Conservation (phyloP, 2,329 filamentous ascomycete genomes). For the Verticillium isaacii region DNA sequence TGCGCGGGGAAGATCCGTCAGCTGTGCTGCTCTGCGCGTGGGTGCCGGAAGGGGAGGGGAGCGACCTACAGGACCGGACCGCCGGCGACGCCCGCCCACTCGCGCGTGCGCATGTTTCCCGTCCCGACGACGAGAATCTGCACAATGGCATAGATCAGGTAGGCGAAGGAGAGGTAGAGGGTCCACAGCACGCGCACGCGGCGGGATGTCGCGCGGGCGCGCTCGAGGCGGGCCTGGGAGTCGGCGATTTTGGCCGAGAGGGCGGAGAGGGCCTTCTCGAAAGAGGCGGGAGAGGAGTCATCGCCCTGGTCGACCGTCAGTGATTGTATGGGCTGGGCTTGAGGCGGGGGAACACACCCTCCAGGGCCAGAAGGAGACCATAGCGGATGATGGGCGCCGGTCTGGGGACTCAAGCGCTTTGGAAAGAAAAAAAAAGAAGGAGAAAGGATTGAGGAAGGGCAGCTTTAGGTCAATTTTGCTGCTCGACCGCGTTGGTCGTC, state of each 20-base stretch:
- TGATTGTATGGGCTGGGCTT: not conserved
- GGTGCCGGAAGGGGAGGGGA: not conserved
- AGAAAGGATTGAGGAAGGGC: no score
- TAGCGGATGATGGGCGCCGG: slow-evolving; percentile 27
- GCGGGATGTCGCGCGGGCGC: slow-evolving; percentile 65
- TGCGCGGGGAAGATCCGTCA: slow-evolving; percentile 25
- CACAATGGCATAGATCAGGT: slow-evolving; percentile 81
- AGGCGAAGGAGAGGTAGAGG: slow-evolving; percentile 84
- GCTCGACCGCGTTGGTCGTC: no score
- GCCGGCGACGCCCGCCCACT: slow-evolving; percentile 74
- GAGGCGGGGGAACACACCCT: slow-evolving; percentile 46
- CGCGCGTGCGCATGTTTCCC: slow-evolving; percentile 67
- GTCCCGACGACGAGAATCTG: slow-evolving; percentile 81
- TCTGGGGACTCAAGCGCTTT: no score
- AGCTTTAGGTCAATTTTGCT: no score
- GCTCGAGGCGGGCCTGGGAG: slow-evolving; percentile 69
- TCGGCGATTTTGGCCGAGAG: slow-evolving; percentile 79
- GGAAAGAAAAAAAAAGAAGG: not conserved
- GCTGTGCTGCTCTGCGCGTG: not conserved
- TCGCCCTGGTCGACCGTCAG: slow-evolving; percentile 51
- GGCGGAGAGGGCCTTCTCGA: slow-evolving; percentile 83
- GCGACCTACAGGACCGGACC: slow-evolving; percentile 68
- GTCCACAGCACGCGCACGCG: slow-evolving; percentile 83
- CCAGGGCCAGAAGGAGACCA: slow-evolving; percentile 88
- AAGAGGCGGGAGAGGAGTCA: slow-evolving; percentile 79